Evolutionary conservation across 768 basidiomycete genomes (phyloP).

Genomic region (Suillus lakei): DNA sequence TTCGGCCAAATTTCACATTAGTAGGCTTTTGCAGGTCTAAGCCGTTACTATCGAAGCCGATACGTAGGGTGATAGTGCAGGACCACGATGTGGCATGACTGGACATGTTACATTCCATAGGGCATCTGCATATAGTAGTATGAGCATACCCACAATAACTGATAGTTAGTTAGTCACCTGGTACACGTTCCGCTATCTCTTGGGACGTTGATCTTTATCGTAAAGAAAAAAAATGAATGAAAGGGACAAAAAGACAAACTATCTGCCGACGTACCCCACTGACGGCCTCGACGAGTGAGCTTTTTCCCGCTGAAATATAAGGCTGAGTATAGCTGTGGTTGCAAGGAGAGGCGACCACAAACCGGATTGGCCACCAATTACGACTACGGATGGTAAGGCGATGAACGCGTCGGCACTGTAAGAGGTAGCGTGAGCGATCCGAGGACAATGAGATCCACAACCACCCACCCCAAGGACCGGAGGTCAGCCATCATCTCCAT

Average conservation of each 20-base stretch:
- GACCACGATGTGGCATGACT: slow-evolving; percentile 32
- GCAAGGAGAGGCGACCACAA: slow-evolving; percentile 14
- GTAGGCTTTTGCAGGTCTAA: slow-evolving; percentile 22
- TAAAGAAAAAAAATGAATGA: not conserved
- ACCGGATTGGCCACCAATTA: slow-evolving; percentile 61
- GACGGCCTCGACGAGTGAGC: slow-evolving; percentile 45
- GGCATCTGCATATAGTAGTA: slow-evolving; percentile 25
- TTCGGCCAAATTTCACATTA: slow-evolving; percentile 46
- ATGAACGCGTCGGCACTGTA: slow-evolving; percentile 47
- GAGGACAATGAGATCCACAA: not conserved
- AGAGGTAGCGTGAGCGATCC: not conserved
- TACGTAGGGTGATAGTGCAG: slow-evolving; percentile 48
- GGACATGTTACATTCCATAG: slow-evolving; percentile 42
- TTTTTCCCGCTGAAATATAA: slow-evolving; percentile 43
- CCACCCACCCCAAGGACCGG: slow-evolving; percentile 37
- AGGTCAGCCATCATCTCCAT: slow-evolving; percentile 45
- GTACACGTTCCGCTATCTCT: slow-evolving; percentile 41
- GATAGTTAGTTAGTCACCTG: not conserved
- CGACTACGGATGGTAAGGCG: slow-evolving; percentile 53
- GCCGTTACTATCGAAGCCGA: slow-evolving; percentile 42
- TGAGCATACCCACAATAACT: not conserved
- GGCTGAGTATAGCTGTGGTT: not conserved
- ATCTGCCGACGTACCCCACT: not conserved
- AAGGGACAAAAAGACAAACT: not conserved
- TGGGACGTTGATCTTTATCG: not conserved